Evolutionary conservation across 2,329 filamentous ascomycete species (phyloP), one percentile per base, ranked within the genome.

Genomic region (Penicillium sp.): DNA sequence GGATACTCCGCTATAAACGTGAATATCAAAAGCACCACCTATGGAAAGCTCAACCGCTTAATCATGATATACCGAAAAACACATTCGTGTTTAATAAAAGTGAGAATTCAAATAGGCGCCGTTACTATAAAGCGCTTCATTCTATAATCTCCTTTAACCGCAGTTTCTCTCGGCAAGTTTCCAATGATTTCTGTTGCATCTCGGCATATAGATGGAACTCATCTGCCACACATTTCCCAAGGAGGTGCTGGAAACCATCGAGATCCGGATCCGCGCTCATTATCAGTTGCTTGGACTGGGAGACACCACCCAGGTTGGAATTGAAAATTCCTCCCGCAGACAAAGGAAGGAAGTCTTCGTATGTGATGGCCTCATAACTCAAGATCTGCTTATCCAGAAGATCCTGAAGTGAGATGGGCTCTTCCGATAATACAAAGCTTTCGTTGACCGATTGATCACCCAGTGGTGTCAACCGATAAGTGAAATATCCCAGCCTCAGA

Each of bases 331-430:
- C 81, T 0, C 80, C 81, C 0, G 81, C 82, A 1, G 80, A 82
- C 2, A 84, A 67, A 0, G 82, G 82, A 4, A 84, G 68, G 48
- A 84, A 84, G 54, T 84, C 82, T 57, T 84, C 82, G 56, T 84
- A 84, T 0, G 77, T 82, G 19, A 84, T 75, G 2, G 82, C 79
- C 3, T 74, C 64, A 6, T 71, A 73, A 40, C 71, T 63, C 0
- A 83, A 38, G 3, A 73, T 27, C 0, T 73, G 72, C 0, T 68
- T 50, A 2, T 63, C 54, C 2, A 82, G 50, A 1, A 81, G 69
- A 0, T 66, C 46, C 1, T 74, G 66, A 1, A 79, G 21, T 1
- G 58, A 21, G 1, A 50, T 10, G 43, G 9, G 17, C 9, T 47
- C 21, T 45, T 31, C 12, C 4, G 37, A 10, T 6, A 37, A n/a